A percentile compares a stretch with the other conserved stretches of the same genome.
Evolutionary conservation across 768 basidiomycete species (phyloP).

Genomic region (Xerocomus brunneocitrinus): DNA sequence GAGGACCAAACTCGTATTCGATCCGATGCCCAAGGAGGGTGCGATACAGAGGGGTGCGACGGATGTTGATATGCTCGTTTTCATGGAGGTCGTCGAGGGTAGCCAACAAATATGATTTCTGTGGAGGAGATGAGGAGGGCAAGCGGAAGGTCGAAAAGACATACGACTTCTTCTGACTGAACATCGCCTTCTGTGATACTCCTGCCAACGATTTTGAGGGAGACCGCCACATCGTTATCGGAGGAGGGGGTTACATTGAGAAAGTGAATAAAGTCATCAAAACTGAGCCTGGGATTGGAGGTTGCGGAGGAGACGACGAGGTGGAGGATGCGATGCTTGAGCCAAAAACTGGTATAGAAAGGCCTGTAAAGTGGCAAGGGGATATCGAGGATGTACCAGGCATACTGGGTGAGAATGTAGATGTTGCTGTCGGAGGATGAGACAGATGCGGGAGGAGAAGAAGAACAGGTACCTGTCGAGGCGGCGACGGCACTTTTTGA

Average conservation of each 20-base stretch:
- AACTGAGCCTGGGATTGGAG: conserved; percentile 33
- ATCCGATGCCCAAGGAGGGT: conserved; percentile 26
- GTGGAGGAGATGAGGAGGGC: conserved; percentile 1
- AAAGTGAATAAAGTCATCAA: conserved; percentile 35
- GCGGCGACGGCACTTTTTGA: conserved; percentile 16
- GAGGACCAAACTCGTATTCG: conserved; percentile 21
- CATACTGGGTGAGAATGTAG: conserved; percentile 55
- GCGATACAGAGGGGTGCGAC: conserved; percentile 40
- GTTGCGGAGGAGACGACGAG: conserved; percentile 39
- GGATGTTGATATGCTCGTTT: conserved; percentile 28
- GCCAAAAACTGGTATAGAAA: conserved; percentile 46
- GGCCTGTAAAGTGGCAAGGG: conserved; percentile 45
- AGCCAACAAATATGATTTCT: conserved; percentile 44
- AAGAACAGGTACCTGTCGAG: conserved; percentile 41
- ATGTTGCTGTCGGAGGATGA: conserved; percentile 45
- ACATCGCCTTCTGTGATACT: conserved; percentile 40
- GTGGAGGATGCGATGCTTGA: conserved; percentile 47
- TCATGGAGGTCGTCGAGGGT: conserved; percentile 37
- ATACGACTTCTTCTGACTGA: conserved; percentile 43
- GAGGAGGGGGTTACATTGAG: conserved; percentile 31
- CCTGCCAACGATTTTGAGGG: conserved; percentile 40
- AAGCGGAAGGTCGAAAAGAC: conserved; percentile 16
- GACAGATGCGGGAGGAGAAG: neutral
- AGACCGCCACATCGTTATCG: conserved; percentile 29
- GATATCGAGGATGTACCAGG: conserved; percentile 65